phyloP scores from a whole-genome alignment of 495 filamentous ascomycete genomes.

The Hyaloscypha finlandica region DNA sequence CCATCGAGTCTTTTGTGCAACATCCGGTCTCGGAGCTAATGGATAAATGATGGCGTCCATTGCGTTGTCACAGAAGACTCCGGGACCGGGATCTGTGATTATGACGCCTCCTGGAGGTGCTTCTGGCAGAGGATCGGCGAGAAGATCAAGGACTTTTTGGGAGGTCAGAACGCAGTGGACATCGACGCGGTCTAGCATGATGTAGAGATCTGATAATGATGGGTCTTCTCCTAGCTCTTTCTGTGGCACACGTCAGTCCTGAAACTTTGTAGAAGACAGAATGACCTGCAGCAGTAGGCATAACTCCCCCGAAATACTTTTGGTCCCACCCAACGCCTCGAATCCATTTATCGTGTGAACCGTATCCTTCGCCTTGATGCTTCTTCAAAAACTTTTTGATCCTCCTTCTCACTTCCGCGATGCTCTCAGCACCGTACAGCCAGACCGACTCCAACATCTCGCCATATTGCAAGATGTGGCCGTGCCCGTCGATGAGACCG shows the following conservation, averaged over 20 bases:
- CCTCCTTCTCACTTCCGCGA: conserved; percentile 48
- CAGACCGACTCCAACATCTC: conserved; percentile 63
- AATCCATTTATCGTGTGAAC: conserved; percentile 50
- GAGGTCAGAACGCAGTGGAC: conserved; percentile 68
- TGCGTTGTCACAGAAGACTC: conserved; percentile 72
- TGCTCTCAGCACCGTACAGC: conserved; percentile 54
- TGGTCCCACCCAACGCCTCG: conserved; percentile 70
- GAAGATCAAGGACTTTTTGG: conserved; percentile 54
- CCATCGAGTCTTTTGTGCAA: conserved; percentile 47
- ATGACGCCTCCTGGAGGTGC: conserved; percentile 61
- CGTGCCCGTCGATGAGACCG: conserved; percentile 67
- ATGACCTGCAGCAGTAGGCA: conserved; percentile 60
- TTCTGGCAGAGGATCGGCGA: conserved; percentile 49
- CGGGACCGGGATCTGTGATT: conserved; percentile 53
- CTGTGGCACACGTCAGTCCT: conserved; percentile 34
- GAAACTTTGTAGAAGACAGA: background rate
- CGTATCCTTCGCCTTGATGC: conserved; percentile 34
- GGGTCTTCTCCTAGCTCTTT: conserved; percentile 53
- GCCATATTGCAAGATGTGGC: conserved; percentile 62
- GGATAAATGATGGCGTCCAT: conserved; percentile 56
- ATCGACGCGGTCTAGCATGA: conserved; percentile 69
- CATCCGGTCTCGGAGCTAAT: conserved; percentile 54
- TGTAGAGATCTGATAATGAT: conserved; percentile 51
- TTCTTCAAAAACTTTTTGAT: conserved; percentile 51
- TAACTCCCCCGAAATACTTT: conserved; percentile 52